A percentile compares a stretch with the other conserved stretches of the same genome.
Evolutionary conservation across 1,139 yeast species (phyloP).

Genomic region (Hansenula sp.): DNA sequence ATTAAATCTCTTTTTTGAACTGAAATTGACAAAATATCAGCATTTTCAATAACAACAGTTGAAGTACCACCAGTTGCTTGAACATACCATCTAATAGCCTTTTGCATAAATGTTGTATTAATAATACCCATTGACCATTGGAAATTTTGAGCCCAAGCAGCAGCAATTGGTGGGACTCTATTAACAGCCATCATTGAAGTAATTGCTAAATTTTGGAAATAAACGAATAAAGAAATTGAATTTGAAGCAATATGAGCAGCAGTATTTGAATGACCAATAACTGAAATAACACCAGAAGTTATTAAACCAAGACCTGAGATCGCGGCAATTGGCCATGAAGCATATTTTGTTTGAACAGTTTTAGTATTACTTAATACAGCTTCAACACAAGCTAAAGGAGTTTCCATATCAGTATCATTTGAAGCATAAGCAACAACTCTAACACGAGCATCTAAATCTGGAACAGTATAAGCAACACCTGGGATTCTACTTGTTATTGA

Average conservation of each 20-base stretch:
- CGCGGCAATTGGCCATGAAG: conserved; percentile 96
- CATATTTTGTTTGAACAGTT: conserved; percentile 91
- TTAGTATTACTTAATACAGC: conserved; percentile 84
- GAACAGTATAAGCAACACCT: conserved; percentile 79
- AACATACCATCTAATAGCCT: conserved; percentile 88
- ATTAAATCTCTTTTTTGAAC: conserved; percentile 55
- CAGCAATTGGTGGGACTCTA: conserved; percentile 91
- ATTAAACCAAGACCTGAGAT: conserved; percentile 83
- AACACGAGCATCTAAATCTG: conserved; percentile 92
- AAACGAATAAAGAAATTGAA: conserved; percentile 85
- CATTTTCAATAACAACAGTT: conserved; percentile 62
- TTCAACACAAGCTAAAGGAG: conserved; percentile 85
- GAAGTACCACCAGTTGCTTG: conserved; percentile 94
- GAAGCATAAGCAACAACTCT: conserved; percentile 59
- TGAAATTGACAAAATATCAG: conserved; percentile 58
- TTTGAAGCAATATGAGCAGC: conserved; percentile 97
- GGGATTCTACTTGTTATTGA: conserved; percentile 54
- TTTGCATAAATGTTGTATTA: conserved; percentile 74
- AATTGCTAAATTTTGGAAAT: conserved; percentile 91
- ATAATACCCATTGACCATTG: conserved; percentile 96
- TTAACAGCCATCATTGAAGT: conserved; percentile 96
- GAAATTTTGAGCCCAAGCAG: conserved; percentile 97
- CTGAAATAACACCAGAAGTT: conserved; percentile 82
- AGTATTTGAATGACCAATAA: conserved; percentile 85
- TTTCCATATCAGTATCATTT: conserved; percentile 34